phyloP scores from a whole-genome alignment of 2,329 filamentous ascomycete species.

The Phialophora tarda region DNA sequence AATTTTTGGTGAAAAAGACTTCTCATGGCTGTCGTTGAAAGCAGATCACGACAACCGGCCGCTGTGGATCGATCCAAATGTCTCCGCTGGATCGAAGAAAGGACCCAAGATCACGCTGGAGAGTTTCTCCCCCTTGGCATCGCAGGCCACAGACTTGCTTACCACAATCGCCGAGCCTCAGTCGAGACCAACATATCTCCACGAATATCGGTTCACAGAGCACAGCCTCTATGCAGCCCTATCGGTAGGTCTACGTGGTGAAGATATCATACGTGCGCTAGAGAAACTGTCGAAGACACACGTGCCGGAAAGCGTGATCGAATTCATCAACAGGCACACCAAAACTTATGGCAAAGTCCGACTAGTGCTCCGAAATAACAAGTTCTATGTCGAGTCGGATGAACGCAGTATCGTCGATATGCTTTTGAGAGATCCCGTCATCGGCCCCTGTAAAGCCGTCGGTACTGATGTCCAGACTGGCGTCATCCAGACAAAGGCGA shows the following conservation, averaged over 20 bases:
- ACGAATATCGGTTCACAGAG: slow-evolving; percentile 89
- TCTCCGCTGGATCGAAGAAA: slow-evolving; percentile 56
- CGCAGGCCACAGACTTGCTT: slow-evolving; percentile 89
- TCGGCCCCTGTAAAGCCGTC: slow-evolving; percentile 76
- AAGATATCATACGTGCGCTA: slow-evolving; percentile 87
- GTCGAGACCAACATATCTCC: slow-evolving; percentile 85
- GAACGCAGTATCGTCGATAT: slow-evolving; percentile 85
- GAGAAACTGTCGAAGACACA: slow-evolving; percentile 89
- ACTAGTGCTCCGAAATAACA: slow-evolving; percentile 90
- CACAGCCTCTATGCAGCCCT: slow-evolving; percentile 96
- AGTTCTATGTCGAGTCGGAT: slow-evolving; percentile 90
- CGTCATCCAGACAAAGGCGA: slow-evolving; percentile 81
- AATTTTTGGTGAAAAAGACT: slow-evolving; percentile 69
- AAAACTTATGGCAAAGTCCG: slow-evolving; percentile 95
- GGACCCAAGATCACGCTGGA: slow-evolving; percentile 84
- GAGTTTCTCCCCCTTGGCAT: slow-evolving; percentile 86
- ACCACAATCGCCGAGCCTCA: slow-evolving; percentile 94
- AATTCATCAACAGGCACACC: slow-evolving; percentile 82
- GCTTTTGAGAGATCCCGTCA: slow-evolving; percentile 81
- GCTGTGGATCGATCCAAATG: slow-evolving; percentile 82
- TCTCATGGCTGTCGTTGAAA: slow-evolving; percentile 81
- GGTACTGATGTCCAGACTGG: slow-evolving; percentile 78
- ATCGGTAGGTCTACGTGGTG: slow-evolving; percentile 85
- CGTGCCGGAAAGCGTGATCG: slow-evolving; percentile 77
- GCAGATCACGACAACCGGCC: slow-evolving; percentile 87